A percentile compares a stretch with the other conserved stretches of the same genome.
phyloP scores from a whole-genome alignment of 805 yeast species.

The Lachancea sp. region DNA sequence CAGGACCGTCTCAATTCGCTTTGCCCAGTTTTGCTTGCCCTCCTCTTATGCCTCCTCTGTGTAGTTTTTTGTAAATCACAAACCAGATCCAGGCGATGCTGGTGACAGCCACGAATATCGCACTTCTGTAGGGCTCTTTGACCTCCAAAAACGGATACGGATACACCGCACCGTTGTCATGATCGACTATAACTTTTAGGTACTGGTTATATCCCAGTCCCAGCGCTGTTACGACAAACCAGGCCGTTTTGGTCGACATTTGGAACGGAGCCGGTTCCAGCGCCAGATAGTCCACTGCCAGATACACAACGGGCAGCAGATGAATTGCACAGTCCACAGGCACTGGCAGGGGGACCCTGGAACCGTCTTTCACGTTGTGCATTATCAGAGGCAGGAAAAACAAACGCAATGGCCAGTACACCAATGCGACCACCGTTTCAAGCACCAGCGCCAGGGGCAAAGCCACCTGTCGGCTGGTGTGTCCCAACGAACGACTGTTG shows the following conservation, averaged over 20 bases:
- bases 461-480: constrained; percentile 20
- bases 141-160: constrained; percentile 69
- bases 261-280: constrained; percentile 43
- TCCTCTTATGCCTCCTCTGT: constrained; percentile 11
- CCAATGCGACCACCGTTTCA: constrained; percentile 53
- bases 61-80: constrained; percentile 26
- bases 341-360: constrained; percentile 38
- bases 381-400: constrained; percentile 46
- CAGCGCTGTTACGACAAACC: constrained; percentile 31
- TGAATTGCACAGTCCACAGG: constrained; percentile 53
- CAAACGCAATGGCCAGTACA: constrained; percentile 65
- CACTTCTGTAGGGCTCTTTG: constrained; percentile 36
- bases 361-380: constrained; percentile 23
- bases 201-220: constrained; percentile 49
- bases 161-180: constrained; percentile 42
- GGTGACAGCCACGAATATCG: constrained; percentile 44
- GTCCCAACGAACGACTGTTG: background rate
- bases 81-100: constrained; percentile 33
- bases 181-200: constrained; percentile 43
- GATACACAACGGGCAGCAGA: constrained; percentile 48
- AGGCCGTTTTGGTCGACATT: constrained; percentile 34
- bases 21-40: no score
- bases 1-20: background rate
- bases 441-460: constrained; percentile 50
- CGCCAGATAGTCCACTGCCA: constrained; percentile 48